Evolutionary conservation across 441 rosid species (phyloP).

Genomic region (Flueggea neowawraea): DNA sequence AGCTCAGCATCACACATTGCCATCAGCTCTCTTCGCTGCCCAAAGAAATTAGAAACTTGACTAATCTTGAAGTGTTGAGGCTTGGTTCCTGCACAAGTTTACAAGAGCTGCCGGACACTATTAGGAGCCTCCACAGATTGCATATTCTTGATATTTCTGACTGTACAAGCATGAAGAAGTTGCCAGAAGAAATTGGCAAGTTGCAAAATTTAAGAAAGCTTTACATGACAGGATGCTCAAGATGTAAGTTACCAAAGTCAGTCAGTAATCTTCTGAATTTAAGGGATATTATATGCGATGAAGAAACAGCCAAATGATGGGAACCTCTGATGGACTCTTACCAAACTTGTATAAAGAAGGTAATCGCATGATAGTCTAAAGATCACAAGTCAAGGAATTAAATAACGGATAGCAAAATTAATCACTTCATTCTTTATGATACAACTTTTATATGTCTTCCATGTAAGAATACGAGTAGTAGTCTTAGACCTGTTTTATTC

Average conservation of each 20-base stretch:
- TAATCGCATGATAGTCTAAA: constrained; percentile 7
- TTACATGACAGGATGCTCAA: constrained; percentile 39
- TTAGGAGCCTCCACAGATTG: constrained; percentile 23
- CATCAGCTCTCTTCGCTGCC: constrained; percentile 39
- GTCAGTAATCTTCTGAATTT: constrained; percentile 28
- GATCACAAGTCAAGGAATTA: no score
- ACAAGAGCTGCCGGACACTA: constrained; percentile 31
- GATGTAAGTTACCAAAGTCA: constrained; percentile 27
- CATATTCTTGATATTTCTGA: constrained; percentile 39
- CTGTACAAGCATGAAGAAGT: constrained; percentile 26
- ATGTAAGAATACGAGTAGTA: no score
- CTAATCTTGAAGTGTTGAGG: constrained; percentile 29
- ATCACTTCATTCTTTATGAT: no score
- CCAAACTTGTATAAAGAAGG: constrained; percentile 16
- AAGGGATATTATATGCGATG: constrained; percentile 39
- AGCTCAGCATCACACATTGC: constrained; percentile 59
- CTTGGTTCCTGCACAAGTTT: constrained; percentile 45
- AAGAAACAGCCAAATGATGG: constrained; percentile 37
- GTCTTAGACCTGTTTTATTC: no score
- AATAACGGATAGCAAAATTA: no score
- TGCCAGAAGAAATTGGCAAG: constrained; percentile 44
- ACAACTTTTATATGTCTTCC: no score
- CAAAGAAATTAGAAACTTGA: constrained; percentile 29
- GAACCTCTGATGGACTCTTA: constrained; percentile 11
- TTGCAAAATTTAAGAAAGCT: constrained; percentile 34